Evolutionary conservation across 768 basidiomycete species (phyloP).

Genomic region (Cystobasidium onofrii): DNA sequence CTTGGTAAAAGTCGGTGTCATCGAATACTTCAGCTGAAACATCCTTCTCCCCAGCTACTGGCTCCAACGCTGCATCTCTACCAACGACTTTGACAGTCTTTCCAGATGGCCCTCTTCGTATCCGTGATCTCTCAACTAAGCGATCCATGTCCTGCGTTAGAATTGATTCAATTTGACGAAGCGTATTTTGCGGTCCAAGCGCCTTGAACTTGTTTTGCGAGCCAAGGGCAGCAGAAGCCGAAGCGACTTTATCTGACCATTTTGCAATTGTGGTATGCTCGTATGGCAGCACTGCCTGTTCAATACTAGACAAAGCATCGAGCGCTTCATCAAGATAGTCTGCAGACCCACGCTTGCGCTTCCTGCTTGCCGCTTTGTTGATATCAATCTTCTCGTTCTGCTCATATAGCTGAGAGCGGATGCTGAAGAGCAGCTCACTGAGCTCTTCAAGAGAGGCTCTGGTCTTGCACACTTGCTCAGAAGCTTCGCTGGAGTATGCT

Average conservation of each 20-base stretch:
- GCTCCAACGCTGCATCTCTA: conserved; percentile 13
- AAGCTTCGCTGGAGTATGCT: background rate
- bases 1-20: conserved; percentile 73
- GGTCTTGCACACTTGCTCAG: conserved; percentile 36
- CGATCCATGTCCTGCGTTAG: conserved; percentile 46
- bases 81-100: conserved; percentile 52
- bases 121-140: conserved; percentile 56
- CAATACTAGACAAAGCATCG: background rate
- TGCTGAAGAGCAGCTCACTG: conserved; percentile 42
- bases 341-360: conserved; percentile 33
- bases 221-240: conserved; percentile 69
- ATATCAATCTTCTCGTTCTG: conserved; percentile 41
- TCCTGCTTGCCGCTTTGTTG: background rate
- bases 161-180: conserved; percentile 39
- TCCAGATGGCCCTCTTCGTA: conserved; percentile 48
- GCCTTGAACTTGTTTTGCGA: conserved; percentile 55
- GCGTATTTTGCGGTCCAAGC: conserved; percentile 51
- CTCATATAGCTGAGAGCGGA: conserved; percentile 29
- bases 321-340: background rate
- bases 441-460: conserved; percentile 47
- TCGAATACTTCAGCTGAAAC: conserved; percentile 29
- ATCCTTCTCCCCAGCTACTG: conserved; percentile 32
- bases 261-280: conserved; percentile 71
- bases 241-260: conserved; percentile 93
- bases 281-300: conserved; percentile 51